Evolutionary conservation across 768 basidiomycete species (phyloP).

Genomic region (Boletus edulis): DNA sequence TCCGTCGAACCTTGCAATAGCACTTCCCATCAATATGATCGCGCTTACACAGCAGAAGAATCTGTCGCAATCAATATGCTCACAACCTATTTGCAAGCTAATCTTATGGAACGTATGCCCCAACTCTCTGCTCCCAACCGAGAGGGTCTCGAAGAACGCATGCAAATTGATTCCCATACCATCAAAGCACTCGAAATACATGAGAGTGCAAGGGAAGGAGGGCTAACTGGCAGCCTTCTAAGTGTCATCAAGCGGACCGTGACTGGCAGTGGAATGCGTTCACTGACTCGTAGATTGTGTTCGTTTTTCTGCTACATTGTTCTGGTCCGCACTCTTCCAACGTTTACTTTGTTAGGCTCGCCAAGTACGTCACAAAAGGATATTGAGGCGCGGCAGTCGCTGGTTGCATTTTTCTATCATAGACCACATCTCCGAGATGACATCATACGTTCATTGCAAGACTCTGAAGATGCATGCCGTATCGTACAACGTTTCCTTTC

Average conservation of each 20-base stretch:
- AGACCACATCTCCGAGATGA: conserved; percentile 66
- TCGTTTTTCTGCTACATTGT: conserved; percentile 24
- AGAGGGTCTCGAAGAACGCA: conserved; percentile 55
- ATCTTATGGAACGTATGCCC: conserved; percentile 81
- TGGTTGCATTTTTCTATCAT: conserved; percentile 68
- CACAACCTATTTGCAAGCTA: conserved; percentile 59
- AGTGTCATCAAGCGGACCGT: conserved; percentile 74
- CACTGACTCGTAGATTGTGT: conserved; percentile 80
- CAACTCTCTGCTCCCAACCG: conserved; percentile 52
- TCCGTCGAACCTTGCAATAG: conserved; percentile 31
- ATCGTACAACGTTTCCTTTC: conserved; percentile 76
- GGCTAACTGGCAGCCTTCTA: conserved; percentile 68
- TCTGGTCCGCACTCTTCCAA: conserved; percentile 11
- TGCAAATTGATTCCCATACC: conserved; percentile 89
- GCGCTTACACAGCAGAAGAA: conserved; percentile 39
- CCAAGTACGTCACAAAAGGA: conserved; percentile 75
- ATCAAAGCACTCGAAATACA: conserved; percentile 86
- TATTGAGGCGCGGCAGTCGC: conserved; percentile 71
- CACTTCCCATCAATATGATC: neutral
- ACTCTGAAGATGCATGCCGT: conserved; percentile 68
- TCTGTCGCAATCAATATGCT: conserved; percentile 58
- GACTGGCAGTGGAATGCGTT: conserved; percentile 74
- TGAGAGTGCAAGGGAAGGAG: conserved; percentile 71
- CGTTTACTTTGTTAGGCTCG: conserved; percentile 52
- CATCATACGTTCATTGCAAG: conserved; percentile 50